Evolutionary conservation across 176 grass and related monocot species (phyloP), one percentile per base, ranked within the genome.

Genomic region (Microstegium vimineum): DNA sequence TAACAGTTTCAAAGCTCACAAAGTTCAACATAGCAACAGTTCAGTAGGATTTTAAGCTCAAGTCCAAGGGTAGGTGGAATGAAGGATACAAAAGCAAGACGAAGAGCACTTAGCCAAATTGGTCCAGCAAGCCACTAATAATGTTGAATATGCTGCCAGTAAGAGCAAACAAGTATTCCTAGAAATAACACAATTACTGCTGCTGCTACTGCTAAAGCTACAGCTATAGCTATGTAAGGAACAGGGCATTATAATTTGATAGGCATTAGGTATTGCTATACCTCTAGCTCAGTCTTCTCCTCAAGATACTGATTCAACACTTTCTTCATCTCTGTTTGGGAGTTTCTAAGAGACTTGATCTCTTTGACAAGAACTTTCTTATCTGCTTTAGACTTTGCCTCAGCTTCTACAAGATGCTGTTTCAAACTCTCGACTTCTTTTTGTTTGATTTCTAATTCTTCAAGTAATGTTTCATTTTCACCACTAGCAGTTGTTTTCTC

Each of bases 331-430:
- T 99, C 96, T 10, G 76, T 80, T 90, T 99, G 89, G 59, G 96
- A 95, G 74, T 84, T 99, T 71, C 96, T 92, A 80, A 99, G 92
- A 69, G 81, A 90, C 69, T 92, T 99, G 69, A 99, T 93, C 78
- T 99, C 96, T 85, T 94, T 99, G 81, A 90, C 74, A 83, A 99
- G 96, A 74, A 99, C 91, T 84, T 99, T 99, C 43, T 87, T 87
- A 82, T 99, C 96, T 68, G 87, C 70, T 93, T 95, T 99, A 57
- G 93, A 99, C 74, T 99, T 99, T 70, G 84, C 73, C 81, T 95
- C 93, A 63, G 91, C 72, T 85, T 95, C 96, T 91, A 73, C 91
- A 41, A 99, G 69, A 49, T 80, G 83, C 15, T 78, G 90, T 69
- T 81, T 82, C 89, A 94, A 87, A 60, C 56, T 95, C 42, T 84